Evolutionary conservation across 2,329 filamentous ascomycete species (phyloP).

Genomic region (Sporothrix pseudoabietina): DNA sequence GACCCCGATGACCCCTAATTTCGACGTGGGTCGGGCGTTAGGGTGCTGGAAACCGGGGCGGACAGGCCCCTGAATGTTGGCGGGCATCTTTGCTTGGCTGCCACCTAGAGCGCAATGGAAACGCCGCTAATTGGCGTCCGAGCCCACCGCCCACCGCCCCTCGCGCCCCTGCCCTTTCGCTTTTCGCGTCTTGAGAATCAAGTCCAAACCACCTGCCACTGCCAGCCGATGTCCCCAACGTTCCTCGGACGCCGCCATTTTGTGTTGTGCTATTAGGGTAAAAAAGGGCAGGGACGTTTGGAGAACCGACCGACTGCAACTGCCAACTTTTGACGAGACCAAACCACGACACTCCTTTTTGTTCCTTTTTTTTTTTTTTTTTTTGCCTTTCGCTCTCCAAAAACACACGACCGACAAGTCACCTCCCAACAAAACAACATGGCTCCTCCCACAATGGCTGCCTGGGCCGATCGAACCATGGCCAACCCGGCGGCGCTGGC

Average conservation of each 20-base stretch:
- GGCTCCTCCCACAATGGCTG: slow-evolving; percentile 19
- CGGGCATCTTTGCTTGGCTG: not conserved
- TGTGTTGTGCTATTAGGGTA: not conserved
- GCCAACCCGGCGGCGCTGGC: slow-evolving; percentile 50
- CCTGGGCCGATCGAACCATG: slow-evolving; percentile 23
- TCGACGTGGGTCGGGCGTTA: slow-evolving; percentile 1
- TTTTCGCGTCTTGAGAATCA: not conserved
- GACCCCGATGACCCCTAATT: not conserved
- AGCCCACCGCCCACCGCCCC: not conserved
- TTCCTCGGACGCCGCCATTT: slow-evolving; percentile 3
- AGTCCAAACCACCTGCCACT: not conserved
- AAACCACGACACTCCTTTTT: not conserved
- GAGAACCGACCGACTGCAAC: not conserved
- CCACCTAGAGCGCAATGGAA: not conserved
- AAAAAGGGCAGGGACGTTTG: not conserved
- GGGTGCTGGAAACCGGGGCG: not conserved
- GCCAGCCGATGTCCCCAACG: not conserved
- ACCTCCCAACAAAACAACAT: not conserved
- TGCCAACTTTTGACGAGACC: not conserved
- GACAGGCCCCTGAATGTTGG: not conserved
- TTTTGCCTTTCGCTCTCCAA: not conserved
- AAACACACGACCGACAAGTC: not conserved
- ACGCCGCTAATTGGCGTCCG: not conserved
- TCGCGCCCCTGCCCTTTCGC: not conserved
- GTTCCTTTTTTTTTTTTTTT: not conserved